Evolutionary conservation across 2,329 filamentous ascomycete genomes (phyloP), one percentile per base, ranked within the genome.

Genomic region (Ceratocystis colombiana): DNA sequence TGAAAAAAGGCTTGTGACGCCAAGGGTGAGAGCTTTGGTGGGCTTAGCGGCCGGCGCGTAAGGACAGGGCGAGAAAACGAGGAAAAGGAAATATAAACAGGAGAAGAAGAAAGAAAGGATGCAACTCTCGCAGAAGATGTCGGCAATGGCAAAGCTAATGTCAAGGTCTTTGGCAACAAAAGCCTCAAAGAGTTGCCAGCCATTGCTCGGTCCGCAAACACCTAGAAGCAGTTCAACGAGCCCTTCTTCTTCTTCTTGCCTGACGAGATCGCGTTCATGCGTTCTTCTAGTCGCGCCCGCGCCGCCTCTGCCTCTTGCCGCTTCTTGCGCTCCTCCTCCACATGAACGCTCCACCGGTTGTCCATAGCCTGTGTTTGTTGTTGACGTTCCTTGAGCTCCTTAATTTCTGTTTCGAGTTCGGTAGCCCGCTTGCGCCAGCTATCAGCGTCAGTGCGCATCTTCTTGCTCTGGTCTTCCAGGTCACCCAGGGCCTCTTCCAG

Each of bases 161-260:
- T 41, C 37, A 41, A 12, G n/a, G 25, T 20, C n/a, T 15, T 44
- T 33, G 61, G 45, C 30, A 62, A 41, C 20, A 62, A 25, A 45
- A 41, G 22, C 20, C 61, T 7, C 30, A 44, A 64, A 67, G 41
- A 64, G 57, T 41, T 64, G 62, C 30, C 64, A 57, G 61, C 55
- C 62, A 64, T 48, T 50, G 37, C 45, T 37, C 50, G 64, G 44
- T 62, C 70, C 70, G 69, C 69, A 69, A 64, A 71, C 71, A 65
- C 68, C 77, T 90, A 96, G 81, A 99, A 99, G 83, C 94, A 99
- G 80, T 96, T 97, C 76, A 99, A 82, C 71, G 88, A 92, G 72
- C 88, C 86, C 83, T 96, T 96, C 82, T 91, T 92, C 84, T 95
- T 92, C 83, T 93, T 96, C 81, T 95, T 94, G 79, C 89, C 88